phyloP scores from a whole-genome alignment of 345 rosid species.

The Ailanthus altissimus region DNA sequence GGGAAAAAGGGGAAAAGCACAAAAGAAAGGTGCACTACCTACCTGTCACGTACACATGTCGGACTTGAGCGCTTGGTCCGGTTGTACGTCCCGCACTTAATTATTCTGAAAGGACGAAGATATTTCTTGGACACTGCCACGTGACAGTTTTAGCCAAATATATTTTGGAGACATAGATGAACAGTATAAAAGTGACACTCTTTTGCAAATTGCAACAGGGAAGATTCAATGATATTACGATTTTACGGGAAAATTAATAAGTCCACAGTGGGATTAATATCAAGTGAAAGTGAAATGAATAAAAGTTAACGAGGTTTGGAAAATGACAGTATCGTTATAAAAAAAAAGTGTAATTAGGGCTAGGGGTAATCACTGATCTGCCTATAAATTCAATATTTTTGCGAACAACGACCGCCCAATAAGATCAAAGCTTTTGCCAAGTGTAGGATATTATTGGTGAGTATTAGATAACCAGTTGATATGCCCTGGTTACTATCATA shows the following conservation, averaged over 20 bases:
- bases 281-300: background rate
- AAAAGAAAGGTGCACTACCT: background rate
- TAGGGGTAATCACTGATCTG: no score
- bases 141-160: constrained; percentile 4
- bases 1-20: background rate
- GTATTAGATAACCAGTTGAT: background rate
- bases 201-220: background rate
- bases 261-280: no score
- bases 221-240: background rate
- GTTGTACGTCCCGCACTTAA: background rate
- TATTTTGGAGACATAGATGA: constrained; percentile 13
- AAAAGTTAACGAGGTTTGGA: background rate
- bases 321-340: background rate
- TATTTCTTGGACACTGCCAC: constrained; percentile 14
- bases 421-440: background rate
- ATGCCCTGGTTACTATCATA: background rate
- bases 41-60: constrained; percentile 15
- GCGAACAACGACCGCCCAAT: no score
- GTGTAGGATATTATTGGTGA: background rate
- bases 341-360: background rate
- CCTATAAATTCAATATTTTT: no score
- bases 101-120: constrained; percentile 11
- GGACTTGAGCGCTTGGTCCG: background rate
- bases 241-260: background rate
- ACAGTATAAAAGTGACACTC: background rate